Evolutionary conservation across 768 basidiomycete genomes (phyloP), one percentile per base, ranked within the genome.

Genomic region (Auriscalpium microsporum): DNA sequence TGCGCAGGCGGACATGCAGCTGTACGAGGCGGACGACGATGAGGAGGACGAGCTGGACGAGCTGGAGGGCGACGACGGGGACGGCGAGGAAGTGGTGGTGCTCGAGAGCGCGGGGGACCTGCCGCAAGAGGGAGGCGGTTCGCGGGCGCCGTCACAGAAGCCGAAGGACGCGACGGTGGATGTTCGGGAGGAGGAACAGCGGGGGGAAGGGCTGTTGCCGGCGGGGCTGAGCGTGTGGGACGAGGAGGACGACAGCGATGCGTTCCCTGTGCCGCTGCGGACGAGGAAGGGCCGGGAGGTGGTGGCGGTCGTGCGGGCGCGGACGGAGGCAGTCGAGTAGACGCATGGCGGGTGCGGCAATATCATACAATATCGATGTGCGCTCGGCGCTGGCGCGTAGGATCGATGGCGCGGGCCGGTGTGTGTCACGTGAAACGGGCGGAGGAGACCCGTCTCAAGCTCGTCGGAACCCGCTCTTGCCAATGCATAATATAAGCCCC

Each of bases 211-310:
- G 16, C 28, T 17, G 23, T 33, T 38, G 19, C 28, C 42, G 10
- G 8, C 54, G 38, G 40, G 45, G 33, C 33, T 50, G 49, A 56
- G 51, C 34, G 58, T 28, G 8, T 61, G 58, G 59, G 58, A 83
- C 8, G 85, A 86, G 13, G 86, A 87, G 67, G 28, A 28, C 5
- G 86, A 84, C 64, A 83, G 83, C 58, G 80, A 83, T 33, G 72
- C 70, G 52, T 87, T 89, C 67, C 82, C 86, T 37, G 76, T 82
- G 53, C 86, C 87, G 10, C 71, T 90, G 65, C 79, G 88, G 69
- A 78, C 78, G 53, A 77, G 87, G 60, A 86, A 80, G 68, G 78
- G 78, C 42, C 81, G 81, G 66, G 80, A 83, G 59, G 63, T 71
- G 13, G 71, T 73, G 36, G 70, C 71, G 79, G 48, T n/a, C n/a